Evolutionary conservation across 805 yeast genomes (phyloP), one percentile per base, ranked within the genome.

Genomic region (Kodamaea lidongshanica): DNA sequence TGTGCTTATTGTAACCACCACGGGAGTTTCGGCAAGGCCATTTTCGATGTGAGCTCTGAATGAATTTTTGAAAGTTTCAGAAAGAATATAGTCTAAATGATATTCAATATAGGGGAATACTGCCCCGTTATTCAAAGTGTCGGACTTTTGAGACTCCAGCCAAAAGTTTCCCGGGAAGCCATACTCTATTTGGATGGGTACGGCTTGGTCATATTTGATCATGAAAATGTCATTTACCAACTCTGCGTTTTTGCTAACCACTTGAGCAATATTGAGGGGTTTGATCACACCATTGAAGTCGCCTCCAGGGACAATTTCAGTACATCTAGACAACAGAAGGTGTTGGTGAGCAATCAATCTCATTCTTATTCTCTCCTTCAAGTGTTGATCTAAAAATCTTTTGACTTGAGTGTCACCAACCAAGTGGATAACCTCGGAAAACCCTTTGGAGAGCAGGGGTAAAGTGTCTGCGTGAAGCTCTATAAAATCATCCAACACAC

Each of bases 291-390:
- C 70, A 33, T 63, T 64, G 38, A 40, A 63, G 30, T 69, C 28
- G 70, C 78, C 38, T 1, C 65, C 47, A 5, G 6, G 16, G 5
- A 12, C 27, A 5, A 20, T 12, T 9, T 31, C 12, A 11, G 12
- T 14, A 17, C 33, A 24, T 13, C 46, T 45, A 4, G 87, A 65
- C 19, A 86, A 57, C 31, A 72, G 71, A 13, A 85, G 68, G 56
- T 83, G 95, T 53, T 92, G 96, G 39, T 83, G 88, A 0, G 94
- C 87, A 32, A 87, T 65, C 28, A 88, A 61, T 34, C 95, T 75
- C 77, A 92, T 84, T 41, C 88, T 71, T 23, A 89, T 88, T 38
- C 96, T 68, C 42, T 88, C 95, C 33, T 72, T 66, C 44, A 89
- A 65, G 58, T 89, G 96, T 7, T 65, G 58, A 47, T 85, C 84